phyloP scores from a whole-genome alignment of 768 basidiomycete species.

The Russula compacta region DNA sequence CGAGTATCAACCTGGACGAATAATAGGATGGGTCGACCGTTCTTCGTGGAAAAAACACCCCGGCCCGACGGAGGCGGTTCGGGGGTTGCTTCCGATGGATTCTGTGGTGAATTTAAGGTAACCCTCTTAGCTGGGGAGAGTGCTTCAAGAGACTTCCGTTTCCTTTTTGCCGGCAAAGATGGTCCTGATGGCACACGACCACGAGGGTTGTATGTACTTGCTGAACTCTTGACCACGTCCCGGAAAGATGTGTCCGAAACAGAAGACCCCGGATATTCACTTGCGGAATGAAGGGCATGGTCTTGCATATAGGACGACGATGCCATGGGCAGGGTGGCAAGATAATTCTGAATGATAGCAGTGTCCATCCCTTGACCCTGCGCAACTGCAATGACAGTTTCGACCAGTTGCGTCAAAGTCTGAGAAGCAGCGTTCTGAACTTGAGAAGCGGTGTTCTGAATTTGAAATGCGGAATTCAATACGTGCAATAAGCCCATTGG shows the following conservation, averaged over 20 bases:
- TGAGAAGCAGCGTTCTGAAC: slow-evolving; percentile 4
- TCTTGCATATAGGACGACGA: not conserved
- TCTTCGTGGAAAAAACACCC: slow-evolving; percentile 34
- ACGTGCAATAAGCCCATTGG: slow-evolving; percentile 3
- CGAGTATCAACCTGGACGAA: slow-evolving; percentile 63
- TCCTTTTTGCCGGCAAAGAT: slow-evolving; percentile 4
- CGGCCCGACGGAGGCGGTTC: slow-evolving; percentile 18
- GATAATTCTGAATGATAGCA: slow-evolving; percentile 10
- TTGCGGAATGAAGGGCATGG: not conserved
- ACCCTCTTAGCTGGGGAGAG: not conserved
- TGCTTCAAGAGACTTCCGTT: not conserved
- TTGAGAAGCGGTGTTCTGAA: slow-evolving; percentile 7
- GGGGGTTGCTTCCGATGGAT: not conserved
- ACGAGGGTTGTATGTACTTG: not conserved
- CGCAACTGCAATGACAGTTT: slow-evolving; percentile 17
- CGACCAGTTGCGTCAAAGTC: slow-evolving; percentile 13
- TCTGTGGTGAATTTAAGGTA: not conserved
- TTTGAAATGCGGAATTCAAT: slow-evolving; percentile 7
- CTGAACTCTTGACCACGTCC: not conserved
- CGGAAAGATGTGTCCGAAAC: not conserved
- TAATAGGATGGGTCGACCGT: slow-evolving; percentile 33
- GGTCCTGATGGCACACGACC: not conserved
- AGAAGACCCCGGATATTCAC: not conserved
- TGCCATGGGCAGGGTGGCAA: slow-evolving; percentile 9
- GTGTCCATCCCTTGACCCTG: slow-evolving; percentile 15